A percentile compares a stretch with the other conserved stretches of the same genome.
Conservation (phyloP, 352 stramenopile genomes). For the Globisporangium yorkense region DNA sequence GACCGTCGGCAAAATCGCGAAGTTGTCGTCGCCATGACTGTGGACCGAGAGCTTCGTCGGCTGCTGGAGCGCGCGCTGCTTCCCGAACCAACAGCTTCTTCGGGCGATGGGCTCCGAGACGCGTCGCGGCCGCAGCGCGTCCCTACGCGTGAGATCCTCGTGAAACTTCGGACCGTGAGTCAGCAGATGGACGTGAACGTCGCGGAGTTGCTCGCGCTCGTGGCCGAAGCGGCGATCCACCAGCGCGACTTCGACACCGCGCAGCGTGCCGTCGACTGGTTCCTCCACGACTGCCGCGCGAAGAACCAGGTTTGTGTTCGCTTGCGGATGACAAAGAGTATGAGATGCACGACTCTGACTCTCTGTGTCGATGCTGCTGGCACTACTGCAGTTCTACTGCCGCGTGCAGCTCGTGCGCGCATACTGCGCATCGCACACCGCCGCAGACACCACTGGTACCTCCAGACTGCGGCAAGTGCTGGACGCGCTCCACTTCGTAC, state of each 20-base stretch:
- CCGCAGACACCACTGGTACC: slow-evolving; percentile 30
- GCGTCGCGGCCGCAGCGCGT: slow-evolving; percentile 11
- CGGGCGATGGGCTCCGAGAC: neutral
- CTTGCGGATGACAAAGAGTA: no score
- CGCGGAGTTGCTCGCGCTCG: slow-evolving; percentile 71
- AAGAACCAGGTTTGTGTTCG: slow-evolving; percentile 67
- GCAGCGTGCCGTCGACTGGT: slow-evolving; percentile 51
- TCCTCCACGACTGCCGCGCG: slow-evolving; percentile 48
- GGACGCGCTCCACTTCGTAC: slow-evolving; percentile 70
- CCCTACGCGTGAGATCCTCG: slow-evolving; percentile 28
- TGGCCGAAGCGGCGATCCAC: slow-evolving; percentile 58
- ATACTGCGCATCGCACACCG: slow-evolving; percentile 44
- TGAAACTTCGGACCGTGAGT: slow-evolving; percentile 21
- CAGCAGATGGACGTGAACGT: slow-evolving; percentile 42
- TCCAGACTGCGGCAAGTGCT: slow-evolving; percentile 43
- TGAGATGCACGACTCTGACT: neutral
- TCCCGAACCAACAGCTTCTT: slow-evolving; percentile 17
- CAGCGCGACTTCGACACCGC: slow-evolving; percentile 66
- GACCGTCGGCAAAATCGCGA: neutral
- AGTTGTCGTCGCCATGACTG: slow-evolving; percentile 20
- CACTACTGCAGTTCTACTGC: slow-evolving; percentile 70
- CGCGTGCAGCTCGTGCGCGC: slow-evolving; percentile 79
- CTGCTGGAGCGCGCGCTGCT: slow-evolving; percentile 38
- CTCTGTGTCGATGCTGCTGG: no score
- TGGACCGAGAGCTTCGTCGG: slow-evolving; percentile 46